phyloP scores from a whole-genome alignment of 306 rosid species.

The Medicago ruthenica region DNA sequence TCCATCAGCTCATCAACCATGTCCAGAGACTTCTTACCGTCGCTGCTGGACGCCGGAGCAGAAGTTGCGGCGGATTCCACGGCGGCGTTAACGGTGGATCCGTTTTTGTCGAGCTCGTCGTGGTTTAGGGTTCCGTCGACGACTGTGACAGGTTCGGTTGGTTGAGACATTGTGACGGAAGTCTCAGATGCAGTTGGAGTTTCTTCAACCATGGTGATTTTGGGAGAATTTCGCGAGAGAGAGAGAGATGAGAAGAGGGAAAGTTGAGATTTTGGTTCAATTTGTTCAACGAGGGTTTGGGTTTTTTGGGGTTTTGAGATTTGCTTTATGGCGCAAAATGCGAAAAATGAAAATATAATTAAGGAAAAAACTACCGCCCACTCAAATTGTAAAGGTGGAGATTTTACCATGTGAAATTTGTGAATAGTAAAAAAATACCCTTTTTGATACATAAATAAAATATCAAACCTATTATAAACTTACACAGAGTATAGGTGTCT shows the following conservation, averaged over 20 bases:
- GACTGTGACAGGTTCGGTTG: slow-evolving; percentile 22
- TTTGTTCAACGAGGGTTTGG: slow-evolving; percentile 34
- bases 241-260: neutral
- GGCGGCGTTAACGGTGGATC: slow-evolving; percentile 52
- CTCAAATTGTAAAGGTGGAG: no score
- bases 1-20: slow-evolving; percentile 68
- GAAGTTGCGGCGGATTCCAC: slow-evolving; percentile 52
- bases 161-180: slow-evolving; percentile 50
- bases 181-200: slow-evolving; percentile 56
- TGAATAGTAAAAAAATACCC: no score
- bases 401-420: no score
- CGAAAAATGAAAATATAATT: no score
- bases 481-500: no score
- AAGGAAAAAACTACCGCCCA: no score
- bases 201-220: slow-evolving; percentile 64
- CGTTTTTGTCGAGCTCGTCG: slow-evolving; percentile 49
- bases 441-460: no score
- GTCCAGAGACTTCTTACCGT: slow-evolving; percentile 59
- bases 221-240: slow-evolving; percentile 8
- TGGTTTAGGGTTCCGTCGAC: slow-evolving; percentile 49
- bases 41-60: slow-evolving; percentile 46
- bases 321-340: slow-evolving; percentile 53
- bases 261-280: neutral
- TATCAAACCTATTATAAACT: no score
- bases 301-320: slow-evolving; percentile 16